Evolutionary conservation across 257 asterid genomes (phyloP).

Genomic region (Petunia secreta): DNA sequence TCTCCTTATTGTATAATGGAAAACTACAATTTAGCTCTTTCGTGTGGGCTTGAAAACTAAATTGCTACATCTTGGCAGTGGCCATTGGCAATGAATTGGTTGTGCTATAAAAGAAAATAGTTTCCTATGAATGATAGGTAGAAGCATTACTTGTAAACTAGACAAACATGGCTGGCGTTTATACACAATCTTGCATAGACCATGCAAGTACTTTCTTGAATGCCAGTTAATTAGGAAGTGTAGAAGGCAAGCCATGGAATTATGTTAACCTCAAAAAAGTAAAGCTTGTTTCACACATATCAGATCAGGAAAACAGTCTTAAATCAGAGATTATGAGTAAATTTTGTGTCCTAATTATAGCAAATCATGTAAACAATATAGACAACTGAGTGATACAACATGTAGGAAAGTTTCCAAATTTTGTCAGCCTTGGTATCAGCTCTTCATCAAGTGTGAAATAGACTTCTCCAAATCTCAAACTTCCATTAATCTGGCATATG

Average conservation of each 20-base stretch:
- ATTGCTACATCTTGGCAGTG: too few relatives aligned
- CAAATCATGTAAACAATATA: constrained; percentile 19
- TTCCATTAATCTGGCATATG: neutral
- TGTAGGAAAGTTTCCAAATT: neutral
- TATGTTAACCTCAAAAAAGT: neutral
- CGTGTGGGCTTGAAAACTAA: too few relatives aligned
- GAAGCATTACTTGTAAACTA: neutral
- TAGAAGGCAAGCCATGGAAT: neutral
- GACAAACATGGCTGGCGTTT: neutral
- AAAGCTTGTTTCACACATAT: neutral
- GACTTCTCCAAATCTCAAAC: neutral
- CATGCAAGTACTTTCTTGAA: neutral
- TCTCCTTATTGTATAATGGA: too few relatives aligned
- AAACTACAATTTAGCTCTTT: too few relatives aligned
- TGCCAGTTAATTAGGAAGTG: too few relatives aligned
- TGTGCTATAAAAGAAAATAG: neutral
- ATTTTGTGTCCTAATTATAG: neutral
- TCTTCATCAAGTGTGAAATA: neutral
- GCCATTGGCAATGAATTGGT: too few relatives aligned
- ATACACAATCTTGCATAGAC: neutral
- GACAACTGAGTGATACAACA: neutral
- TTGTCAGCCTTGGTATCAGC: neutral
- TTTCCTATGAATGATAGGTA: neutral
- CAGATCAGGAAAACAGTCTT: neutral
- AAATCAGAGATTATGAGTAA: neutral